A percentile compares a stretch with the other conserved stretches of the same genome.
Conservation (phyloP, 257 asterid genomes). For the Solanum dulcamara region DNA sequence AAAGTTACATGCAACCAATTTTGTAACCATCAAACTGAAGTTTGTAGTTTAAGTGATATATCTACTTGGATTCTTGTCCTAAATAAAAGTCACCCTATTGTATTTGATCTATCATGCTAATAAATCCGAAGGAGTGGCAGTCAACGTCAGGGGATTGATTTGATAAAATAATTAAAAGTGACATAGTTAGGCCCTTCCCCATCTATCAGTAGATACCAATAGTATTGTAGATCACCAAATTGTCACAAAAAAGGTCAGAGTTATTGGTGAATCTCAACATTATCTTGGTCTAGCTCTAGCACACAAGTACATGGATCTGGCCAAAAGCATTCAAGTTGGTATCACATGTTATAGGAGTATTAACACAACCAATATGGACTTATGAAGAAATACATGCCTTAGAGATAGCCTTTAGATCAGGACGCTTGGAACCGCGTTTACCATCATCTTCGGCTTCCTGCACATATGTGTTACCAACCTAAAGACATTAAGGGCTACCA, state of each 20-base stretch:
- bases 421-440: slow-evolving; percentile 47
- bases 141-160: not conserved
- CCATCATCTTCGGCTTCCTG: slow-evolving; percentile 28
- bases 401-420: slow-evolving; percentile 76
- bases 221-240: not conserved
- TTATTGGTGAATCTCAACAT: not conserved
- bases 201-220: not conserved
- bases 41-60: not conserved
- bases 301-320: not conserved
- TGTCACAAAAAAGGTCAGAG: not conserved
- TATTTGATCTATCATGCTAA: not conserved
- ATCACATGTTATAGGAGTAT: not conserved
- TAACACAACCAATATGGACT: not conserved
- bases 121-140: not conserved
- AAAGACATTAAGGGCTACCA: not conserved
- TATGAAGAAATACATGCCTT: slow-evolving; percentile 29
- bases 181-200: not conserved
- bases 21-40: not conserved
- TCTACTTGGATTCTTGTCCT: not conserved
- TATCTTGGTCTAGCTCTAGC: not conserved
- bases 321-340: not conserved
- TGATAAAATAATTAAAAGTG: not conserved
- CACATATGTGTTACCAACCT: slow-evolving; percentile 5
- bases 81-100: not conserved
- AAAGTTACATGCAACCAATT: not conserved